Conservation (phyloP, 2,329 filamentous ascomycete species). For the Penicillium thymicola region DNA sequence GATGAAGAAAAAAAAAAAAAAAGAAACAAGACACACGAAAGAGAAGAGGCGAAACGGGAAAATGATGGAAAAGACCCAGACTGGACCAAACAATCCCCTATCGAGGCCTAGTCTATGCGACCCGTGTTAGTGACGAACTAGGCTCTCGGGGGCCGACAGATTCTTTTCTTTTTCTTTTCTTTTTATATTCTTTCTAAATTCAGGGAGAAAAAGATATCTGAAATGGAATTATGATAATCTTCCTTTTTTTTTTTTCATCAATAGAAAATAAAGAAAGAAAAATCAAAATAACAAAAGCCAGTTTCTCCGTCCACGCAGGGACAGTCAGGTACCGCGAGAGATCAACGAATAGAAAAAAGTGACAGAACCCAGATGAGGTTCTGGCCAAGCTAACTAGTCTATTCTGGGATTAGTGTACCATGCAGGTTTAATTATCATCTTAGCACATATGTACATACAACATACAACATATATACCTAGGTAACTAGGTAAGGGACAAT, state of each 20-base stretch:
- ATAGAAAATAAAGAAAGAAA: background rate
- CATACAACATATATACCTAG: too few species aligned
- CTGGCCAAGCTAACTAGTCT: conserved; percentile 14
- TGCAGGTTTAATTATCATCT: conserved; percentile 23
- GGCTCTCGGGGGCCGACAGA: conserved; percentile 3
- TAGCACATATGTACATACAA: background rate
- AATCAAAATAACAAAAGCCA: background rate
- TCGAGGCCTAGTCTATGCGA: conserved; percentile 23
- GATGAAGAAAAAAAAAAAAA: background rate
- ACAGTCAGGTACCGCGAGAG: conserved; percentile 15
- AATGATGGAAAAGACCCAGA: conserved; percentile 19
- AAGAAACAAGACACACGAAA: background rate
- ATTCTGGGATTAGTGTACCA: conserved; percentile 6
- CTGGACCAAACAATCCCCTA: conserved; percentile 21
- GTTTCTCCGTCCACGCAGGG: conserved; percentile 1
- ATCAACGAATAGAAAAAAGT: conserved; percentile 8
- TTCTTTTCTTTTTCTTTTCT: background rate
- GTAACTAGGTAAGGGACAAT: background rate
- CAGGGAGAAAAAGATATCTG: background rate
- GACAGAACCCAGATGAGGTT: conserved; percentile 12
- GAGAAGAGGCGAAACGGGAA: conserved; percentile 16
- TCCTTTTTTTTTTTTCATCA: background rate
- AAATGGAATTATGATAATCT: background rate
- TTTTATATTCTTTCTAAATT: background rate
- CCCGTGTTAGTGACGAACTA: conserved; percentile 22